phyloP scores from a whole-genome alignment of 192 early-diverging fungal species.

The Phlyctochytrium bullatum region DNA sequence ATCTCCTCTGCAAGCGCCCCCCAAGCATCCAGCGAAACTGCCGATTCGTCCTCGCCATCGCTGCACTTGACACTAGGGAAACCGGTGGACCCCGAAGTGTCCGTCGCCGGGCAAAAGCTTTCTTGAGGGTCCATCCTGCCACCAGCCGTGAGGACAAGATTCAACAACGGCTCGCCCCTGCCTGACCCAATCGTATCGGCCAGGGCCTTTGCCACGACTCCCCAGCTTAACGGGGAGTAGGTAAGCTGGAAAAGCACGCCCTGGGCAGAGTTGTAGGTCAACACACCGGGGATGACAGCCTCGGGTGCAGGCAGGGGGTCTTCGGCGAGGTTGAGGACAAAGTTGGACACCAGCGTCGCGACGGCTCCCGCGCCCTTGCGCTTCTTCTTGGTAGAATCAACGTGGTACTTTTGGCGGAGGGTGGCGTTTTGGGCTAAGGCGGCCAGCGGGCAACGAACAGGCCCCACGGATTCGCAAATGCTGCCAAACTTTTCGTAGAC shows the following conservation, averaged over 20 bases:
- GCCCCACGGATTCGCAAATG: constrained; percentile 9
- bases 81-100: background rate
- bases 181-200: background rate
- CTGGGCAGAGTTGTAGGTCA: background rate
- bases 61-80: constrained; percentile 15
- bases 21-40: background rate
- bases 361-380: background rate
- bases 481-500: constrained; percentile 14
- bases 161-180: background rate
- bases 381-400: constrained; percentile 8
- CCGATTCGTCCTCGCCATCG: background rate
- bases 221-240: constrained; percentile 15
- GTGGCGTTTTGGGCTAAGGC: constrained; percentile 9
- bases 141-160: background rate
- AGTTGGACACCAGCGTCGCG: constrained; percentile 6
- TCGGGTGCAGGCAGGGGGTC: background rate
- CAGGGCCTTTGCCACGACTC: constrained; percentile 6
- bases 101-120: background rate
- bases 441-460: constrained; percentile 29
- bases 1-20: background rate
- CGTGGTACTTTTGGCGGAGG: background rate
- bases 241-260: background rate
- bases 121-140: too few relatives aligned
- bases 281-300: background rate
- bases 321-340: constrained; percentile 6